phyloP scores from a whole-genome alignment of 2,329 filamentous ascomycete genomes.

The Fusarium humuli region DNA sequence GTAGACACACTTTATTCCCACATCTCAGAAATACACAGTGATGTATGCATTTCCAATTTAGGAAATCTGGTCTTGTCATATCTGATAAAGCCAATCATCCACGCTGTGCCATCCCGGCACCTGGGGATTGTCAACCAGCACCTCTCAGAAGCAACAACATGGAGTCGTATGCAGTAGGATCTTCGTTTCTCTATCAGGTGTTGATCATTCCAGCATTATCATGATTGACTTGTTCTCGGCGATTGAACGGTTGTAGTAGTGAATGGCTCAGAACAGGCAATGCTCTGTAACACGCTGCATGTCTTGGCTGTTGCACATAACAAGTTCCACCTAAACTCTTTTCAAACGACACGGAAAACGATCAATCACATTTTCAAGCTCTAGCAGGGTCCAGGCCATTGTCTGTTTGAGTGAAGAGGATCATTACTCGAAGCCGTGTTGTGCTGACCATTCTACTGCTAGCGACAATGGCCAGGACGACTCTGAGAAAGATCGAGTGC shows the following conservation, averaged over 20 bases:
- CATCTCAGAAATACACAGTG: not conserved
- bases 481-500: constrained; percentile 8
- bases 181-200: not conserved
- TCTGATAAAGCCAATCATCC: constrained; percentile 13
- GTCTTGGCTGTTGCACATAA: constrained; percentile 8
- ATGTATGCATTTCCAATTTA: constrained; percentile 17
- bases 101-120: constrained; percentile 2
- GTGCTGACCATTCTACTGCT: constrained; percentile 19
- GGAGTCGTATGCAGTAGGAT: not conserved
- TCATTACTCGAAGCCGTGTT: constrained; percentile 11
- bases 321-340: constrained; percentile 6
- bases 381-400: constrained; percentile 21
- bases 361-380: constrained; percentile 39
- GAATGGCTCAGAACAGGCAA: constrained; percentile 17
- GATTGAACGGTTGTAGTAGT: constrained; percentile 18
- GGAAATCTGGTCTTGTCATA: constrained; percentile 18
- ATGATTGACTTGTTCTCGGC: constrained; percentile 9
- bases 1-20: not conserved
- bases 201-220: not conserved
- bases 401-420: constrained; percentile 1
- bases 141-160: constrained; percentile 19
- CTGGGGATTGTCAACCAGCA: constrained; percentile 1
- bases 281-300: constrained; percentile 25
- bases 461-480: not conserved
- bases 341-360: constrained; percentile 34